A percentile compares a stretch with the other conserved stretches of the same genome.
Evolutionary conservation across 345 rosid genomes (phyloP).

Genomic region (Hibiscus mutabilis): DNA sequence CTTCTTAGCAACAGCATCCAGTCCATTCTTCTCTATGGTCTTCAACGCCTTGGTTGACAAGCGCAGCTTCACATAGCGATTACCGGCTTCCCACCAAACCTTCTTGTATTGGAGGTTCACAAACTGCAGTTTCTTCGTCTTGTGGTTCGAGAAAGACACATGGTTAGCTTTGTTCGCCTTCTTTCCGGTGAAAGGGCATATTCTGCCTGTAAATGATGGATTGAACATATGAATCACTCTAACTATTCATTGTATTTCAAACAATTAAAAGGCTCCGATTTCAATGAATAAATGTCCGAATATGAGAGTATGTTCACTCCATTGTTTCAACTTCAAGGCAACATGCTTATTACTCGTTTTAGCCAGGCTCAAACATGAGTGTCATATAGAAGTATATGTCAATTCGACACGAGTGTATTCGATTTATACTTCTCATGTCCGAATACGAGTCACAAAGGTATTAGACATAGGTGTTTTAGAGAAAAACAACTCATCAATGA

Average conservation of each 20-base stretch:
- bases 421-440: background rate
- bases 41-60: slow-evolving; percentile 74
- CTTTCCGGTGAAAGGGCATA: slow-evolving; percentile 98
- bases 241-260: background rate
- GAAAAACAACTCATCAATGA: background rate
- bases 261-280: background rate
- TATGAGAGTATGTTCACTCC: background rate
- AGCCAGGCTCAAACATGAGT: background rate
- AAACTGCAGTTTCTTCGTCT: slow-evolving; percentile 82
- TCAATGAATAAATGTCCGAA: no score
- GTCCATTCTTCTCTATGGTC: slow-evolving; percentile 90
- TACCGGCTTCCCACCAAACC: slow-evolving; percentile 98
- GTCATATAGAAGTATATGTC: background rate
- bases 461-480: background rate
- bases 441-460: background rate
- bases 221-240: background rate
- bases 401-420: background rate
- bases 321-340: background rate
- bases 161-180: slow-evolving; percentile 84
- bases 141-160: slow-evolving; percentile 96
- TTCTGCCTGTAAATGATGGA: slow-evolving; percentile 48
- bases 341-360: background rate
- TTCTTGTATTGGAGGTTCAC: slow-evolving; percentile 90
- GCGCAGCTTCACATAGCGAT: slow-evolving; percentile 72
- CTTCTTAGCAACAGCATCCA: slow-evolving; percentile 96